Percentiles rank a stretch among this genome's conserved stretches.
Evolutionary conservation across 2,329 filamentous ascomycete genomes (phyloP).

Genomic region (Incumbomyces delicatus): DNA sequence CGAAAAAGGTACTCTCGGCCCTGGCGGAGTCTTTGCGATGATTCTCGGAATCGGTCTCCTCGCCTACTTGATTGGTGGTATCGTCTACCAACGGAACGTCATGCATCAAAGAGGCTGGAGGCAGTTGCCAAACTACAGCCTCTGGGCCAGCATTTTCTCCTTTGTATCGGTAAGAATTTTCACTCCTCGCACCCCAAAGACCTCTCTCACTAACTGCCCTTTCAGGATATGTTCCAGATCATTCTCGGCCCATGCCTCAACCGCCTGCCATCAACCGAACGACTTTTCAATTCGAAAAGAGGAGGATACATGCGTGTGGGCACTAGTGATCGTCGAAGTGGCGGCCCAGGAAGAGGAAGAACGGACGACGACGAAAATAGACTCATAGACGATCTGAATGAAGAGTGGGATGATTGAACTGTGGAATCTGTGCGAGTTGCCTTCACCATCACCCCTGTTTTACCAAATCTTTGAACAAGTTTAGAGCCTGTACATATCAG

Average conservation of each 20-base stretch:
- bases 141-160: constrained; percentile 80
- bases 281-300: constrained; percentile 23
- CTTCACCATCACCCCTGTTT: too few relatives aligned
- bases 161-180: constrained; percentile 60
- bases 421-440: not conserved
- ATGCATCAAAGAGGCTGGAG: constrained; percentile 91
- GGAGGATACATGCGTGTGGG: constrained; percentile 28
- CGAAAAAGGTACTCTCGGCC: constrained; percentile 52
- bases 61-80: constrained; percentile 83
- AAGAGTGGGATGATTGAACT: constrained; percentile 66
- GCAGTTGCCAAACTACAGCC: constrained; percentile 84
- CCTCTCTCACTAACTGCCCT: not conserved
- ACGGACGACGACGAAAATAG: constrained; percentile 76
- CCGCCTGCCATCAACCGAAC: constrained; percentile 27
- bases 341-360: constrained; percentile 27
- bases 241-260: constrained; percentile 35
- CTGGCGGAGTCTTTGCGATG: constrained; percentile 72
- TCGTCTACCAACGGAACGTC: constrained; percentile 91
- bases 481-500: too few relatives aligned
- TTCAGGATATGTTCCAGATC: constrained; percentile 38
- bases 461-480: too few relatives aligned
- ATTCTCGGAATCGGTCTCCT: constrained; percentile 69
- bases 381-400: constrained; percentile 89
- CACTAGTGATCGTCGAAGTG: constrained; percentile 17
- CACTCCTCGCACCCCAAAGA: too few relatives aligned